These are phyloP conservation scores for Chalara sp. DNA, from an alignment of 2,329 filamentous ascomycete species.

Conservation along the genomic window DNA sequence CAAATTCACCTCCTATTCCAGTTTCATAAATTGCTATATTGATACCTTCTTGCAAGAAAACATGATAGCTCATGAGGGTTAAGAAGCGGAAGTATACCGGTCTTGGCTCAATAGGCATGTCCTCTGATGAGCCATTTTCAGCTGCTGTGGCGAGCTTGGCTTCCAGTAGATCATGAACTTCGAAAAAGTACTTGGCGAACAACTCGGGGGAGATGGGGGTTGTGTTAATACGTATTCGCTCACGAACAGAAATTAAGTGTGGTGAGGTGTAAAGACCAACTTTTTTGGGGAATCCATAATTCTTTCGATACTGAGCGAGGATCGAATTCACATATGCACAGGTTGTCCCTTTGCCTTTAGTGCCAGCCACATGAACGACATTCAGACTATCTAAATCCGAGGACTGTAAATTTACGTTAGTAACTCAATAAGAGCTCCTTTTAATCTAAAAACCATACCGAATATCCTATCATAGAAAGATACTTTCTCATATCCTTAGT, in stretches of 20 bases:
- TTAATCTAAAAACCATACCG: conserved; percentile 31
- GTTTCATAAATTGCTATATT: conserved; percentile 59
- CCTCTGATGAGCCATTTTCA: conserved; percentile 17
- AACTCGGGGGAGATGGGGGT: conserved; percentile 47
- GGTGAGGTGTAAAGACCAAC: conserved; percentile 64
- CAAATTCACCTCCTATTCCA: conserved; percentile 61
- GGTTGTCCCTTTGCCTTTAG: conserved; percentile 71
- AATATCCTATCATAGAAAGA: conserved; percentile 70
- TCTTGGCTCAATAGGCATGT: conserved; percentile 29
- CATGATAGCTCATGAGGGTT: conserved; percentile 60
- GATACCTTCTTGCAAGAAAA: conserved; percentile 56
- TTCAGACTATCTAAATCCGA: conserved; percentile 48
- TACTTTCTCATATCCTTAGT: conserved; percentile 77
- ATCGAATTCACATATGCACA: conserved; percentile 63
- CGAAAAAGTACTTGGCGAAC: conserved; percentile 61
- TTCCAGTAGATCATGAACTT: conserved; percentile 55
- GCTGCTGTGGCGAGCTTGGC: conserved; percentile 16
- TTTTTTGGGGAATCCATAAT: conserved; percentile 19
- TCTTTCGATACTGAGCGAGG: conserved; percentile 42
- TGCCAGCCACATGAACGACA: conserved; percentile 64
- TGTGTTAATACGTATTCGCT: conserved; percentile 59
- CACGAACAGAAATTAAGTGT: conserved; percentile 59
- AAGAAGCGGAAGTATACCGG: conserved; percentile 54
- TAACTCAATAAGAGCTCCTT: neutral
- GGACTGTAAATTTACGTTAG: conserved; percentile 9